Conservation (phyloP, 768 basidiomycete species). For the Pleurotus salmoneostramineus region DNA sequence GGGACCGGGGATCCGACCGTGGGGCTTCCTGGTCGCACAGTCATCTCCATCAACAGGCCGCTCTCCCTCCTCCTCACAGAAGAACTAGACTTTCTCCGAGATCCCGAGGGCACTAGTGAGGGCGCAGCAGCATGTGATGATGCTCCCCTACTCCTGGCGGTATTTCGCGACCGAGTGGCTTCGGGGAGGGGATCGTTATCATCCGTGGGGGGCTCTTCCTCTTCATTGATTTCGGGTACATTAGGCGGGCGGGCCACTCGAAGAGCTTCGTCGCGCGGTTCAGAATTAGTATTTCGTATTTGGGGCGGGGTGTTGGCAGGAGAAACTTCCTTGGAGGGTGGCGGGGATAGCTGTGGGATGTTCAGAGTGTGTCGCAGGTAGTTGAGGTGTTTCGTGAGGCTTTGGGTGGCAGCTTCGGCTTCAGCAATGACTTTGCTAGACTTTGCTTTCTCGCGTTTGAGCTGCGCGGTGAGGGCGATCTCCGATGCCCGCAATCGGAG, state of each 20-base stretch:
- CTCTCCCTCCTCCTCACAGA: conserved; percentile 34
- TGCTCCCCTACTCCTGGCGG: conserved; percentile 16
- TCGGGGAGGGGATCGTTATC: conserved; percentile 22
- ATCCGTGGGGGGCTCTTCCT: conserved; percentile 56
- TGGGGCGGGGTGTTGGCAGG: conserved; percentile 45
- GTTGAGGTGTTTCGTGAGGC: conserved; percentile 61
- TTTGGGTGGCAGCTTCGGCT: conserved; percentile 63
- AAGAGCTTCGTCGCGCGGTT: conserved; percentile 41
- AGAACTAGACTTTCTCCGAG: conserved; percentile 1
- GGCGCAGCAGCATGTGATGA: conserved; percentile 31
- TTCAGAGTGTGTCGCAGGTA: conserved; percentile 62
- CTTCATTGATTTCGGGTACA: conserved; percentile 64
- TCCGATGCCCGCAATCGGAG: conserved; percentile 77
- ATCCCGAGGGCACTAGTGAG: conserved; percentile 12
- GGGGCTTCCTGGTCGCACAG: conserved; percentile 53
- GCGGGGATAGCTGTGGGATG: conserved; percentile 26
- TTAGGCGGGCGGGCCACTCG: conserved; percentile 65
- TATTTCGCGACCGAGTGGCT: background rate
- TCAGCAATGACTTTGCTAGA: conserved; percentile 68
- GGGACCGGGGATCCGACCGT: conserved; percentile 64
- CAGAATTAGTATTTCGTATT: conserved; percentile 24
- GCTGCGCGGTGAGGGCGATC: conserved; percentile 68
- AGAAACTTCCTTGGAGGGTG: conserved; percentile 20
- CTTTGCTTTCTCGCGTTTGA: conserved; percentile 79
- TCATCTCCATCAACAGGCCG: conserved; percentile 48